A percentile compares a stretch with the other conserved stretches of the same genome.
Evolutionary conservation across 345 rosid genomes (phyloP).

Genomic region (Linum trigynum): DNA sequence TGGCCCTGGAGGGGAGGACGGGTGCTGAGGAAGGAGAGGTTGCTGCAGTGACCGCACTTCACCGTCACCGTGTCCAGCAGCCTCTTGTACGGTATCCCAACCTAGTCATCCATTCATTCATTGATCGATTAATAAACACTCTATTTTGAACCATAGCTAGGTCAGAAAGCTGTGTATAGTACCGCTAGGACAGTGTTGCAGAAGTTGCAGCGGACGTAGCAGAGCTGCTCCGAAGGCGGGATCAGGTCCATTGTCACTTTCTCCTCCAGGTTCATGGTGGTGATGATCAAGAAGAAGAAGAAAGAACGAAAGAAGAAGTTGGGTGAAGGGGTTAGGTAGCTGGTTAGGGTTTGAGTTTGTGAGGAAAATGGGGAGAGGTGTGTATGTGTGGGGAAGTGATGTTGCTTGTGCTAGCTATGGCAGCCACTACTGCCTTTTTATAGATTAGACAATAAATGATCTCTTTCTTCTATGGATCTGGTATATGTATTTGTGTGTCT

Average conservation of each 20-base stretch:
- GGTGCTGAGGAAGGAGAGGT: constrained; percentile 83
- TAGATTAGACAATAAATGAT: no score
- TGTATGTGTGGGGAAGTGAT: constrained; percentile 4
- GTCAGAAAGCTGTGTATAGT: constrained; percentile 3
- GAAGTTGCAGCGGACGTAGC: constrained; percentile 94
- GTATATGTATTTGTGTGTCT: no score
- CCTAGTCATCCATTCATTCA: constrained; percentile 30
- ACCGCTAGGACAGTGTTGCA: constrained; percentile 99
- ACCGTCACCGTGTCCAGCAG: constrained; percentile 89
- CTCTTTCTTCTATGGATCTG: no score
- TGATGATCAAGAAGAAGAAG: constrained; percentile 6
- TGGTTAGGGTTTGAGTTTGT: constrained; percentile 18
- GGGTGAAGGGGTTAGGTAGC: constrained; percentile 2
- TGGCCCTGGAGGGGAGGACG: constrained; percentile 64
- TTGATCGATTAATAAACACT: neutral
- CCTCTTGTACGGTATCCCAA: constrained; percentile 85
- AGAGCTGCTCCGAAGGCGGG: constrained; percentile 73
- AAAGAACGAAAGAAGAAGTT: neutral
- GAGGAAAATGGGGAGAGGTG: constrained; percentile 2
- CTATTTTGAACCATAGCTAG: neutral
- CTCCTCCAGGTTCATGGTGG: constrained; percentile 54
- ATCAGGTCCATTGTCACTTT: constrained; percentile 51
- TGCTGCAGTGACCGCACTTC: constrained; percentile 94
- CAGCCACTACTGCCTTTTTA: no score
- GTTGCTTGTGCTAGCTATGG: no score